Base-by-base conservation (phyloP, 805 yeast genomes). In the Wickerhamiella azyma region DNA sequence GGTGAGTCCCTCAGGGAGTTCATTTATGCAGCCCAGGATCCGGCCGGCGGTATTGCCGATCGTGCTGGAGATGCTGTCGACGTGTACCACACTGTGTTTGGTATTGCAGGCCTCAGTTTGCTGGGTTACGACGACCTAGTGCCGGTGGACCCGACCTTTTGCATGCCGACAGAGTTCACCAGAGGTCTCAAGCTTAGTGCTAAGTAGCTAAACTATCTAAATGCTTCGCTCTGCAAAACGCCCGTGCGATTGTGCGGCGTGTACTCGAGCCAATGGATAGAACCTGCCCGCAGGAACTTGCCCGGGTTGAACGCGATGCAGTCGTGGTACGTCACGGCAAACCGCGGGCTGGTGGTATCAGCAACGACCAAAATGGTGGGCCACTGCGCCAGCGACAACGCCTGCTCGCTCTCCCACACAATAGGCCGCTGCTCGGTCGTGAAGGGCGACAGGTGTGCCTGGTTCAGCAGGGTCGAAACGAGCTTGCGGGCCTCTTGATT, bases 51-150 rank as follows among this genome's bases (percentile, higher is more conserved):
- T 0, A 80, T 92, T 35, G 79, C 94, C 49, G 99, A 92, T 62
- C 67, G 98, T 19, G 83, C 85, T 9, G 95, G 79, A 39, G 86
- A 94, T 59, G 85, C 81, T 60, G 88, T 79, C 1, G 99, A 92
- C 59, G 92, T 92, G 0, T 92, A 77, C 59, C 99, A 92, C 59
- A 92, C 98, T 0, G 69, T 80, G 14, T 92, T 92, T 63, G 95
- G 95, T 0, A 65, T 89, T 17, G 81, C 96, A 0, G 99, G 96
- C 0, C 66, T 92, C 48, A 79, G 94, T 56, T 63, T 92, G 45
- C 68, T 88, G 63, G 82, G 81, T 2, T 74, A 64, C 47, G 76
- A 75, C 14, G 65, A 68, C 39, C 65, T 89, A 24, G 70, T 63
- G n/a, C 66, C 69, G 5, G 75, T 92, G 8, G 89, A 86, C 61